Evolutionary conservation across 257 asterid genomes (phyloP), one percentile per base, ranked within the genome.

Genomic region (Haberlea rhodopensis): DNA sequence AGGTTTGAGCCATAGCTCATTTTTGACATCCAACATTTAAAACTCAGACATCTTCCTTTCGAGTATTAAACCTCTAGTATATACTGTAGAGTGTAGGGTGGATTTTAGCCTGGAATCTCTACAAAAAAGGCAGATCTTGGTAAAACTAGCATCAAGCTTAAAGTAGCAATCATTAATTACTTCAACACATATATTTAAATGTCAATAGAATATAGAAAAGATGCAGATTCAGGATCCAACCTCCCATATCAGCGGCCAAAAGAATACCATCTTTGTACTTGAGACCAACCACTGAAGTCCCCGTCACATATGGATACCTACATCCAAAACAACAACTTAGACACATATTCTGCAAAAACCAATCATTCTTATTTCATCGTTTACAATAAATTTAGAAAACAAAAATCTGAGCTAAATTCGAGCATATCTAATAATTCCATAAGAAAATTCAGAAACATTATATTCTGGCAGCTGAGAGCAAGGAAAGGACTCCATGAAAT

Each of bases 181-280:
- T n/a, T 31, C 13, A 8, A 37, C n/a, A 43, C 49, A 43, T 43
- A 15, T 15, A 4, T 15, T 0, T 13, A 15, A 22, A 34, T 49
- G 63, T 23, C 23, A 49, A 54, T 56, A 49, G 26, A n/a, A 9
- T 13, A 34, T 1, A 49, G 20, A 49, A 19, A 34, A 32, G 6
- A 57, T 45, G 67, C 37, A 51, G 25, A 7, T 29, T 62, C 43
- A 71, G 73, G 65, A 66, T 48, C 85, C 64, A 54, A 94, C 99
- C 99, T 94, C 99, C 99, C 96, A 90, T 87, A 72, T 90, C 97
- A 73, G 95, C 87, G 56, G 85, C 95, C 83, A 94, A 57, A 62
- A 94, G 94, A 73, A 90, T 82, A 45, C 97, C 99, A 83, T 94
- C 97, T 76, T 87, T 94, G 82, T 79, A 94, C 77, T 94, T 94